Conservation (phyloP, 495 filamentous ascomycete genomes). For the Penicillium robsamsonii region DNA sequence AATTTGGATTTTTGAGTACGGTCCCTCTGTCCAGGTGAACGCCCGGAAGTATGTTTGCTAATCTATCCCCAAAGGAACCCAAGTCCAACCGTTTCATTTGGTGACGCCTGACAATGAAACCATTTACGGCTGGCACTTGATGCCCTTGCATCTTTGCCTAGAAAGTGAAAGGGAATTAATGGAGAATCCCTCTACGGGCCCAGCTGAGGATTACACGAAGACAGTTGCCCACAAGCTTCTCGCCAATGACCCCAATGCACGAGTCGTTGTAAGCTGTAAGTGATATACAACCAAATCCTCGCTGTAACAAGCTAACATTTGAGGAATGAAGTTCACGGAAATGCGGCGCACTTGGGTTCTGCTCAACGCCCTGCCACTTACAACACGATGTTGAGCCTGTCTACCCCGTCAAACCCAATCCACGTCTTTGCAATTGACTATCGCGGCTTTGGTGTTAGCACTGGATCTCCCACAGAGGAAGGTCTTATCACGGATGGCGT, state of each 20-base stretch:
- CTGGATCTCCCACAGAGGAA: conserved; percentile 74
- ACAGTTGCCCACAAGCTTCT: conserved; percentile 54
- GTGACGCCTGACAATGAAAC: conserved; percentile 56
- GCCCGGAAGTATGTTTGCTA: not conserved
- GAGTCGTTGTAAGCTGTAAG: conserved; percentile 58
- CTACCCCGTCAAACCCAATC: conserved; percentile 51
- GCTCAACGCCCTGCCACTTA: conserved; percentile 44
- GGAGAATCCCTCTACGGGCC: conserved; percentile 41
- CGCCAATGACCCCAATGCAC: conserved; percentile 51
- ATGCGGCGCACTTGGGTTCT: conserved; percentile 48
- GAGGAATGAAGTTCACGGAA: conserved; percentile 43
- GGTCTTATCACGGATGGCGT: conserved; percentile 81
- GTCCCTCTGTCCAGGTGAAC: conserved; percentile 17
- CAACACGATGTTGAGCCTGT: conserved; percentile 40
- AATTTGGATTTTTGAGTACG: conserved; percentile 81
- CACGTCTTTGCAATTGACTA: conserved; percentile 80
- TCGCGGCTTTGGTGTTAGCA: conserved; percentile 82
- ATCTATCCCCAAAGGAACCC: conserved; percentile 45
- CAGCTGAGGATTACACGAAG: conserved; percentile 41
- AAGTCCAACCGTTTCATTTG: conserved; percentile 59
- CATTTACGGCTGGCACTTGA: conserved; percentile 60
- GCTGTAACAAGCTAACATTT: not conserved
- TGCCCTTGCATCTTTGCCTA: conserved; percentile 54
- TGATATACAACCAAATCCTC: not conserved
- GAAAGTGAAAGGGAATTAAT: conserved; percentile 47